A percentile compares a stretch with the other conserved stretches of the same genome.
These are phyloP conservation scores for Alternaria consortialis DNA, from an alignment of 2,329 filamentous ascomycete species.

Conservation along the genomic window DNA sequence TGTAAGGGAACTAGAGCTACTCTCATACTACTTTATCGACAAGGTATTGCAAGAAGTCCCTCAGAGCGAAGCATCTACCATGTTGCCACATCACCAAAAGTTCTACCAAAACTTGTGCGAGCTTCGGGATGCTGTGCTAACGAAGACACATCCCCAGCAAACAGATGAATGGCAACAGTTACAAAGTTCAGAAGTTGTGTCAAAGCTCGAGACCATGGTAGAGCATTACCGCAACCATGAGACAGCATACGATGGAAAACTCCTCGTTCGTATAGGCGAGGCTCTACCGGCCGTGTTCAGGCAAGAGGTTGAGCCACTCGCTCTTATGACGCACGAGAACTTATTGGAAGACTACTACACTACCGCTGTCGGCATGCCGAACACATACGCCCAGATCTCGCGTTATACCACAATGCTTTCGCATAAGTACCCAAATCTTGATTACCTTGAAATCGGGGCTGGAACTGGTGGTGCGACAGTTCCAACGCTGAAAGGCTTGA, in stretches of 20 bases:
- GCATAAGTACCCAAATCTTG: slow-evolving; percentile 24
- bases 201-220: slow-evolving; percentile 11
- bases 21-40: slow-evolving; percentile 25
- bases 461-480: slow-evolving; percentile 27
- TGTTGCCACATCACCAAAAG: slow-evolving; percentile 24
- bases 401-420: slow-evolving; percentile 21
- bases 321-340: slow-evolving; percentile 26
- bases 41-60: slow-evolving; percentile 13
- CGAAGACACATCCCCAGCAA: slow-evolving; percentile 19
- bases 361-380: slow-evolving; percentile 25
- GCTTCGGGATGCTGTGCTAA: slow-evolving; percentile 11
- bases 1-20: slow-evolving; percentile 19
- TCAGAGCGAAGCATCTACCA: slow-evolving; percentile 1
- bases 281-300: slow-evolving; percentile 20
- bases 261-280: slow-evolving; percentile 24
- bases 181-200: slow-evolving; percentile 6
- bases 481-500: slow-evolving; percentile 19
- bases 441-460: slow-evolving; percentile 29
- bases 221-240: slow-evolving; percentile 19
- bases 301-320: slow-evolving; percentile 24
- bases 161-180: slow-evolving; percentile 24
- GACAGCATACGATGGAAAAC: slow-evolving; percentile 22
- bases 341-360: slow-evolving; percentile 25
- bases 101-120: slow-evolving; percentile 18
- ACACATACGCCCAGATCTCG: slow-evolving; percentile 25